Conservation (phyloP, 805 yeast species). For the Dipodascopsis uninucleata region DNA sequence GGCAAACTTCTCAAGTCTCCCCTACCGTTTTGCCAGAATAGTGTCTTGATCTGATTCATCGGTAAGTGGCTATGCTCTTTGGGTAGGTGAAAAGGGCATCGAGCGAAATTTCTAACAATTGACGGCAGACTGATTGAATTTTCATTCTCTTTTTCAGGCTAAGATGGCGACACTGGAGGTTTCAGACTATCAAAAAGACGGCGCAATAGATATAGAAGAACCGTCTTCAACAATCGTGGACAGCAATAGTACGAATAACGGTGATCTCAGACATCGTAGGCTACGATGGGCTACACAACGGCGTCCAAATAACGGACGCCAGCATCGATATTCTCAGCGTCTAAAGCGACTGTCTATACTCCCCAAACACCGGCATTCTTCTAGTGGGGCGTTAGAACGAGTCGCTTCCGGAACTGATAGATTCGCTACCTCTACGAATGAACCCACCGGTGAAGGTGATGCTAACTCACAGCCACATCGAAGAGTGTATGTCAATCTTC, state of each 20-base stretch:
- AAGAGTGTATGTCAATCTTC: slow-evolving; percentile 48
- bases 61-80: too few relatives aligned
- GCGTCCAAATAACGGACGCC: slow-evolving; percentile 14
- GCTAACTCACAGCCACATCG: slow-evolving; percentile 34
- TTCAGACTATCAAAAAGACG: neutral
- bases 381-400: too few relatives aligned
- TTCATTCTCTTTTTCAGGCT: too few relatives aligned
- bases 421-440: slow-evolving; percentile 11
- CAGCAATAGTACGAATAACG: too few relatives aligned
- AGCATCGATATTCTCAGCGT: slow-evolving; percentile 17
- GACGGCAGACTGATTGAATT: too few relatives aligned
- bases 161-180: slow-evolving; percentile 3
- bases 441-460: slow-evolving; percentile 19
- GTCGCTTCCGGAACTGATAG: too few relatives aligned
- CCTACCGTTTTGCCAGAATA: too few relatives aligned
- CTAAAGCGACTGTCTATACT: slow-evolving; percentile 22
- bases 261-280: slow-evolving; percentile 16
- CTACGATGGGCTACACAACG: slow-evolving; percentile 28
- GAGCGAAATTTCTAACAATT: too few relatives aligned
- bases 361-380: slow-evolving; percentile 7
- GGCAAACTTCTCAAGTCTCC: too few relatives aligned
- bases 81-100: too few relatives aligned
- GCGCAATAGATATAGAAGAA: neutral
- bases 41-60: too few relatives aligned
- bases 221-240: too few relatives aligned